Percentiles rank a stretch among this genome's conserved stretches.
phyloP scores from a whole-genome alignment of 257 asterid genomes.

The Plantago ovata region DNA sequence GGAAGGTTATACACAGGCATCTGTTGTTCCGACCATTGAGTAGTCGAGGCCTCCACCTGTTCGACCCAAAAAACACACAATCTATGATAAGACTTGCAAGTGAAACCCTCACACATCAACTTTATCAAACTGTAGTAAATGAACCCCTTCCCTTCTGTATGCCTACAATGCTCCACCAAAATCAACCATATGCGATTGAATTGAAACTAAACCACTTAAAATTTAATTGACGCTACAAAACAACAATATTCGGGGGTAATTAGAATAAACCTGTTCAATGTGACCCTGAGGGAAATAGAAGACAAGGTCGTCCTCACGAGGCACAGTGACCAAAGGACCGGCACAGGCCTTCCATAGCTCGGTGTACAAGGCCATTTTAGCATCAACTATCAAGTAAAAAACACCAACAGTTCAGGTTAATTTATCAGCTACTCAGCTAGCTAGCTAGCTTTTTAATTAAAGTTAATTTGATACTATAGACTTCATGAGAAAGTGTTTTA shows the following conservation, averaged over 20 bases:
- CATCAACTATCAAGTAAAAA: slow-evolving; percentile 40
- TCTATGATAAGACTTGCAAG: slow-evolving; percentile 11
- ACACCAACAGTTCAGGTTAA: too few relatives aligned
- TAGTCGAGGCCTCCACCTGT: slow-evolving; percentile 96
- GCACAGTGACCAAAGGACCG: slow-evolving; percentile 92
- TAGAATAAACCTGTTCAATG: slow-evolving; percentile 71
- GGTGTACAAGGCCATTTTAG: slow-evolving; percentile 68
- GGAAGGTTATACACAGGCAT: slow-evolving; percentile 91
- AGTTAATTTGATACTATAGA: too few relatives aligned
- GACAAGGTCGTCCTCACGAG: slow-evolving; percentile 73
- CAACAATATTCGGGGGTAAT: neutral
- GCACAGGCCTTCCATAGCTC: slow-evolving; percentile 98
- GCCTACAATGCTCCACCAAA: too few relatives aligned
- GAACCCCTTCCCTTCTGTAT: neutral
- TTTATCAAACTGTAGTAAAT: neutral
- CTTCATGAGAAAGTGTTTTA: neutral
- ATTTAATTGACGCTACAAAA: neutral
- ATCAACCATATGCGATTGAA: too few relatives aligned
- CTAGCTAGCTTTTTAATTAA: too few relatives aligned
- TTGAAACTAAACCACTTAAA: neutral
- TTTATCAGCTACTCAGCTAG: too few relatives aligned
- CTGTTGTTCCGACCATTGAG: slow-evolving; percentile 87
- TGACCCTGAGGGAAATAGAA: slow-evolving; percentile 97
- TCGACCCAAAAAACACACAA: slow-evolving; percentile 17
- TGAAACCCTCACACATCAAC: neutral